Evolutionary conservation across 1,284 basidiomycete genomes (phyloP), one percentile per base, ranked within the genome.

Genomic region (Athelia psychrophila): DNA sequence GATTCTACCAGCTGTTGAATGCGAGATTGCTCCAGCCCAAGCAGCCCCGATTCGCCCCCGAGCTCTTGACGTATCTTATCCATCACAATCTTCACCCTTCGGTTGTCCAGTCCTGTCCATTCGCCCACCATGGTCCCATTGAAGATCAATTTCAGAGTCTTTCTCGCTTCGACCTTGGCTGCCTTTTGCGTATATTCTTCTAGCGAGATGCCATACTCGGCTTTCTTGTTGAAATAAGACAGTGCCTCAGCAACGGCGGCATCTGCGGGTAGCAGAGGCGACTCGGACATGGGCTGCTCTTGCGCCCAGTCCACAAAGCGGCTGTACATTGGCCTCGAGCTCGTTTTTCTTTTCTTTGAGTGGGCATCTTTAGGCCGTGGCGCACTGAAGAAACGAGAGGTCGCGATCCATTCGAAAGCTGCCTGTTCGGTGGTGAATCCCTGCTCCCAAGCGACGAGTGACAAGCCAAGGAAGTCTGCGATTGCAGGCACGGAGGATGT

Each of bases 381-480:
- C 20, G 77, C 69, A 51, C 77, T 66, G 57, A 84, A 86, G 52
- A 80, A 78, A 10, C 71, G 73, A 9, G 78, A 81, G 3, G 73
- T 70, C 1, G 69, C 66, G 1, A 77, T 73, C 78, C 87, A 89
- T 48, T 77, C 62, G 58, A 86, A 87, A 3, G 78, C 63, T 23
- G 80, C 77, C 3, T 64, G 64, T 52, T 77, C 73, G 0, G 80
- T 80, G 6, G 63, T 47, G 56, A 89, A 88, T 0, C 84, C 84
- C 20, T 62, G 58, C 38, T 64, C 56, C 75, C 80, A 85, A 25
- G 63, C 58, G 10, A 75, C 72, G 66, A 78, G 71, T 0, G 80
- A 77, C 22, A 86, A 71, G 9, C 76, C 81, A 57, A 85, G 71
- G 60, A 86, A 88, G 4, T 64, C 54, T 13, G 80, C 59, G 38